phyloP scores from a whole-genome alignment of 768 basidiomycete species.

The Kockovaella imperatae region DNA sequence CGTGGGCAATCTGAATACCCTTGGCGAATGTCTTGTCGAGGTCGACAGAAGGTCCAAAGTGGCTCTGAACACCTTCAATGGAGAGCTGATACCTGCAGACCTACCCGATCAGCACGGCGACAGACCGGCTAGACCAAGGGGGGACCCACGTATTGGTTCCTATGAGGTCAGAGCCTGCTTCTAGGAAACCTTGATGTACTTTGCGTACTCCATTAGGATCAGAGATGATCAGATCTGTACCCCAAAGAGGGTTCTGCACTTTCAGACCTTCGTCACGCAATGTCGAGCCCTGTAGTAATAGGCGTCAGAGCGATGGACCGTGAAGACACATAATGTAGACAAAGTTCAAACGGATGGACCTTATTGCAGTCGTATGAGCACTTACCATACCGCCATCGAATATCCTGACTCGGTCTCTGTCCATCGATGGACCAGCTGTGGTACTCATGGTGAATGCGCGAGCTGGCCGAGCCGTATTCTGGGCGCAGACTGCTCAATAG shows the following conservation, averaged over 20 bases:
- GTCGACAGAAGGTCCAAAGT: too few relatives aligned
- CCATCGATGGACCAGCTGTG: too few relatives aligned
- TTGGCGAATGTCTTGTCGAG: slow-evolving; percentile 14
- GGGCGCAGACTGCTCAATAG: too few relatives aligned
- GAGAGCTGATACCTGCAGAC: slow-evolving; percentile 31
- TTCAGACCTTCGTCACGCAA: slow-evolving; percentile 27
- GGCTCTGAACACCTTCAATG: slow-evolving; percentile 2
- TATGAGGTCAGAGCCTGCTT: slow-evolving; percentile 60
- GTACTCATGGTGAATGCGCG: too few relatives aligned
- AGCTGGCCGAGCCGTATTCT: too few relatives aligned
- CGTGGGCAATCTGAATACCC: slow-evolving; percentile 14
- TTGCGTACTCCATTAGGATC: slow-evolving; percentile 54
- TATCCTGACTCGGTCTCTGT: too few relatives aligned
- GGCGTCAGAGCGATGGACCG: too few relatives aligned
- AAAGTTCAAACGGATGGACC: too few relatives aligned
- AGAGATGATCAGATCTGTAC: slow-evolving; percentile 55
- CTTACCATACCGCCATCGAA: slow-evolving; percentile 15
- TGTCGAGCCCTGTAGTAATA: slow-evolving; percentile 35
- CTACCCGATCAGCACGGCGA: slow-evolving; percentile 1
- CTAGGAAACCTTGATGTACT: slow-evolving; percentile 58
- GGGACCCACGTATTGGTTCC: slow-evolving; percentile 59
- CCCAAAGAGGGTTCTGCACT: slow-evolving; percentile 57
- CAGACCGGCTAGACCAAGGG: background rate
- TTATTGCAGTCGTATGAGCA: too few relatives aligned
- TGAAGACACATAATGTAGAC: too few relatives aligned